Conservation (phyloP, 331 rosid genomes). For the Malus hybrid region DNA sequence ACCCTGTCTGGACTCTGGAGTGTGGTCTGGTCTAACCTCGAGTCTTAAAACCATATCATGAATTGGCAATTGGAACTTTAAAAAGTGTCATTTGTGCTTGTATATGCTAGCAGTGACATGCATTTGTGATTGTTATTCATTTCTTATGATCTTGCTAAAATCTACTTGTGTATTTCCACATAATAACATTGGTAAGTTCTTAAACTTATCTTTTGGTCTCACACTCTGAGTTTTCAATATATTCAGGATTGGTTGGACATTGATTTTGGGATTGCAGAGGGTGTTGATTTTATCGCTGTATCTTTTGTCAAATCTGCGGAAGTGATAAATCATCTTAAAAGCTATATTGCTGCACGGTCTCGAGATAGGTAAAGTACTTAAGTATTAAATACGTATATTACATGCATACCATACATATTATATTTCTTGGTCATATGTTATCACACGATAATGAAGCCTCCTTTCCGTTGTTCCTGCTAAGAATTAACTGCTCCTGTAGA, state of each 20-base stretch:
- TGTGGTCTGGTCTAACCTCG: neutral
- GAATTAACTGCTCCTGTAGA: too few relatives aligned
- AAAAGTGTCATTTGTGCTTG: neutral
- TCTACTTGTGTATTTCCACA: neutral
- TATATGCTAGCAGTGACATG: neutral
- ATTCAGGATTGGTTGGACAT: constrained; percentile 94
- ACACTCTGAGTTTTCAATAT: constrained; percentile 6
- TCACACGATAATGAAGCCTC: neutral
- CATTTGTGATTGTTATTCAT: neutral
- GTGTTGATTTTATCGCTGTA: constrained; percentile 91
- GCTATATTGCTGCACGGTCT: constrained; percentile 92
- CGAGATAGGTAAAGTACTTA: constrained; percentile 48
- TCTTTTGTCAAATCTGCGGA: constrained; percentile 95
- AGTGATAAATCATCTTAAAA: constrained; percentile 88
- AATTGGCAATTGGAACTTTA: neutral
- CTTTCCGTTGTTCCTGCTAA: neutral
- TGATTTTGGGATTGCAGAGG: constrained; percentile 88
- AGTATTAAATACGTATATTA: neutral
- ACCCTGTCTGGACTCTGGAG: neutral
- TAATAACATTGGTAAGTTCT: neutral
- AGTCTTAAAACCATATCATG: neutral
- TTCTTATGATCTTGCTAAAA: neutral
- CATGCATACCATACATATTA: neutral
- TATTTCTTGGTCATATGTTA: neutral
- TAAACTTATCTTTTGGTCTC: constrained; percentile 20